Conservation (phyloP, 768 basidiomycete species). For the Polyporus arcularius region DNA sequence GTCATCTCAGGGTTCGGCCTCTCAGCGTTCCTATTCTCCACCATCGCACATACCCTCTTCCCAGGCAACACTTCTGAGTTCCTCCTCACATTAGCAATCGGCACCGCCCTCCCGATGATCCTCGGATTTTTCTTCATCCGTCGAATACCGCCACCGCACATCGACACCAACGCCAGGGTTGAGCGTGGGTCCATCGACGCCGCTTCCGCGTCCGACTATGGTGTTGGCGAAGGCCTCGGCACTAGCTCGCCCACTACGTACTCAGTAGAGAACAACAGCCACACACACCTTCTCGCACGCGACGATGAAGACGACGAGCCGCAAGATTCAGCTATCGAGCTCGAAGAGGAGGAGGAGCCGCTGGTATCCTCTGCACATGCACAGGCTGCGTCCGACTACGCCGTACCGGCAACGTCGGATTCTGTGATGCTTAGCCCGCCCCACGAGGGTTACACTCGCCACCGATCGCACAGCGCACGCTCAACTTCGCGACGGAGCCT, state of each 20-base stretch:
- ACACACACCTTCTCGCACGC: slow-evolving; percentile 26
- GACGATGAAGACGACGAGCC: slow-evolving; percentile 25
- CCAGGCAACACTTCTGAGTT: slow-evolving; percentile 80
- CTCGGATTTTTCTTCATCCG: slow-evolving; percentile 74
- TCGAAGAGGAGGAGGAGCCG: slow-evolving; percentile 26
- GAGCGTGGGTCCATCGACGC: slow-evolving; percentile 24
- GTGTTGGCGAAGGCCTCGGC: slow-evolving; percentile 19
- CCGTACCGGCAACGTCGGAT: slow-evolving; percentile 22
- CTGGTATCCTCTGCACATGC: slow-evolving; percentile 13
- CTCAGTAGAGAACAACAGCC: slow-evolving; percentile 31
- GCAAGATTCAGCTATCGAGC: slow-evolving; percentile 21
- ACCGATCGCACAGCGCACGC: slow-evolving; percentile 23
- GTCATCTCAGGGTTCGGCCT: slow-evolving; percentile 89
- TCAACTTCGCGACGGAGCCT: slow-evolving; percentile 12
- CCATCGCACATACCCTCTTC: slow-evolving; percentile 68
- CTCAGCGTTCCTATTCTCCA: slow-evolving; percentile 88
- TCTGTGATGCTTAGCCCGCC: slow-evolving; percentile 29
- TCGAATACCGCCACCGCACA: slow-evolving; percentile 59
- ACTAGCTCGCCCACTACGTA: slow-evolving; percentile 16
- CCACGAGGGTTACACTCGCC: slow-evolving; percentile 13
- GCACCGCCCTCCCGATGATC: slow-evolving; percentile 79
- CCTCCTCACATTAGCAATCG: slow-evolving; percentile 71
- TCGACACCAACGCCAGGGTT: slow-evolving; percentile 24
- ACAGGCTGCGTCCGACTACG: slow-evolving; percentile 24
- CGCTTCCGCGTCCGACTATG: slow-evolving; percentile 23